Evolutionary conservation across 441 rosid genomes (phyloP).

Genomic region (Erodium moschatum): DNA sequence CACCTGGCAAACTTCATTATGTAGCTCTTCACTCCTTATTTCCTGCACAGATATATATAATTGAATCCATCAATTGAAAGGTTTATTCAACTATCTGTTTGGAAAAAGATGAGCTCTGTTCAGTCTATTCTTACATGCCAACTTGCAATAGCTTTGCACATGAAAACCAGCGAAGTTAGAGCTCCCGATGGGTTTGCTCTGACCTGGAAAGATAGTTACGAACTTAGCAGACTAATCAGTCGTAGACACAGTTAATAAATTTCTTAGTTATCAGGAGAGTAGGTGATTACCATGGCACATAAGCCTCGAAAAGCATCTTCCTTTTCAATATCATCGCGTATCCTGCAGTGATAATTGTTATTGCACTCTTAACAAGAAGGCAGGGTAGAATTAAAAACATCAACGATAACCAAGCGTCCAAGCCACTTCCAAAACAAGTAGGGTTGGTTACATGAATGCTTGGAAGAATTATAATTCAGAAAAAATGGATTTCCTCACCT

Average conservation of each 20-base stretch:
- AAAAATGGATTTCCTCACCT: not conserved
- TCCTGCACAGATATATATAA: conserved; percentile 34
- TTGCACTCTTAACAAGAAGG: not conserved
- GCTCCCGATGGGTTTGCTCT: conserved; percentile 88
- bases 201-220: conserved; percentile 34
- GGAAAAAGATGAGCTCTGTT: conserved; percentile 5
- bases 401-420: not conserved
- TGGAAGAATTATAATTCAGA: not conserved
- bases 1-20: conserved; percentile 80
- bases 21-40: conserved; percentile 76
- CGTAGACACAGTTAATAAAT: not conserved
- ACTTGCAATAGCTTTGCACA: conserved; percentile 93
- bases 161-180: conserved; percentile 68
- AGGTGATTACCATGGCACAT: conserved; percentile 73
- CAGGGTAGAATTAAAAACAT: not conserved
- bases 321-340: conserved; percentile 91
- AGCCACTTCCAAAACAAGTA: not conserved
- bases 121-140: conserved; percentile 67
- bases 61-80: not conserved
- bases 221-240: conserved; percentile 4
- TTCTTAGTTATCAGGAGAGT: conserved; percentile 4
- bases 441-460: not conserved
- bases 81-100: not conserved
- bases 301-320: conserved; percentile 97
- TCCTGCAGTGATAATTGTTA: conserved; percentile 36